These are phyloP conservation scores for Colletotrichum sp. DNA, from an alignment of 2,329 filamentous ascomycete genomes.

Conservation along the genomic window DNA sequence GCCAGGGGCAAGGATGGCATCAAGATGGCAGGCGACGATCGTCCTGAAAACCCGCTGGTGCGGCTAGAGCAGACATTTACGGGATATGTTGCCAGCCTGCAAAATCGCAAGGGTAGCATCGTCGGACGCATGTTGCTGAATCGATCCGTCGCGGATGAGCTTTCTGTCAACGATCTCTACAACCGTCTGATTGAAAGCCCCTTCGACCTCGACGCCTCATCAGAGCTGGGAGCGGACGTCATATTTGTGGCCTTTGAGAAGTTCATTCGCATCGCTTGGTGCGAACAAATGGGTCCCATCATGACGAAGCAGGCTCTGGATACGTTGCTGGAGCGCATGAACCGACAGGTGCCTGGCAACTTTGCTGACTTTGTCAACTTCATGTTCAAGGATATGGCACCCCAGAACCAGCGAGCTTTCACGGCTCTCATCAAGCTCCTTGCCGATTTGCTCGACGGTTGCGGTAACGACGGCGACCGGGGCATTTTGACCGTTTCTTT, in stretches of 20 bases:
- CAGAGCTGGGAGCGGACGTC: constrained; percentile 80
- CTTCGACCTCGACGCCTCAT: constrained; percentile 75
- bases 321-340: constrained; percentile 72
- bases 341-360: constrained; percentile 72
- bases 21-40: constrained; percentile 52
- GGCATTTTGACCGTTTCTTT: constrained; percentile 89
- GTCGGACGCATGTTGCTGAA: constrained; percentile 78
- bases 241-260: constrained; percentile 94
- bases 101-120: constrained; percentile 86
- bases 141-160: constrained; percentile 73
- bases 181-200: constrained; percentile 87
- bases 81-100: constrained; percentile 81
- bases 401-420: constrained; percentile 78
- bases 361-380: constrained; percentile 74
- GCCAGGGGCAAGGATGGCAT: constrained; percentile 52
- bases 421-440: constrained; percentile 84
- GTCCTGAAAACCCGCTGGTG: constrained; percentile 69
- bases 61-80: constrained; percentile 85
- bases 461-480: constrained; percentile 87
- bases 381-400: constrained; percentile 69
- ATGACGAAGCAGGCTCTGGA: constrained; percentile 75
- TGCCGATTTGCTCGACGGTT: constrained; percentile 86
- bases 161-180: constrained; percentile 87
- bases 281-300: constrained; percentile 84
- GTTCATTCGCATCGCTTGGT: constrained; percentile 88